Conservation (phyloP, 805 yeast genomes). For the Peterozyma toletana region DNA sequence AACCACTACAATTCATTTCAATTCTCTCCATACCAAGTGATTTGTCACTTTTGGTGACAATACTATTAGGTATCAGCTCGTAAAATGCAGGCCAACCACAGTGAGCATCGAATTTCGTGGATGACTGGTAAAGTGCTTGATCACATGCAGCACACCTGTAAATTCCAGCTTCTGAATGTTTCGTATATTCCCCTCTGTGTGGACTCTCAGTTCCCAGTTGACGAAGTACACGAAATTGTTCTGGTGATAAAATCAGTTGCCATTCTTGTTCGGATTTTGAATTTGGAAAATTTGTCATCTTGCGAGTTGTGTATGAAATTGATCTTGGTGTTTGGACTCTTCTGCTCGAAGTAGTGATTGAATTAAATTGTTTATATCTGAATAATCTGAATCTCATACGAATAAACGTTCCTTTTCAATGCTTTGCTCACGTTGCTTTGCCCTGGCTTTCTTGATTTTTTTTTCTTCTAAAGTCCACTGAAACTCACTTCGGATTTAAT, state of each 20-base stretch:
- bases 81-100: constrained; percentile 99
- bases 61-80: constrained; percentile 78
- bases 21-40: constrained; percentile 75
- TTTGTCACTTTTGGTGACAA: constrained; percentile 52
- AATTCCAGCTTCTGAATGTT: constrained; percentile 46
- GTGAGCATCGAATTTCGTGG: constrained; percentile 79
- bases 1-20: constrained; percentile 81
- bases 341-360: no score
- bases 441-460: no score
- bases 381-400: no score
- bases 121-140: constrained; percentile 69
- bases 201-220: constrained; percentile 70
- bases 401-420: no score
- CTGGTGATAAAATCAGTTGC: constrained; percentile 70
- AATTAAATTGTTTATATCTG: no score
- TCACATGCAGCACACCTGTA: constrained; percentile 86
- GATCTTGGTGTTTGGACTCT: no score
- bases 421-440: no score
- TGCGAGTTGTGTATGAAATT: not conserved
- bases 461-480: no score
- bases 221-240: constrained; percentile 73
- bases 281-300: not conserved
- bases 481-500: no score
- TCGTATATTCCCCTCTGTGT: constrained; percentile 51
- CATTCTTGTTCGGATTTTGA: constrained; percentile 52